A percentile compares a stretch with the other conserved stretches of the same genome.
Evolutionary conservation across 257 asterid species (phyloP).

Genomic region (Rhazya stricta): DNA sequence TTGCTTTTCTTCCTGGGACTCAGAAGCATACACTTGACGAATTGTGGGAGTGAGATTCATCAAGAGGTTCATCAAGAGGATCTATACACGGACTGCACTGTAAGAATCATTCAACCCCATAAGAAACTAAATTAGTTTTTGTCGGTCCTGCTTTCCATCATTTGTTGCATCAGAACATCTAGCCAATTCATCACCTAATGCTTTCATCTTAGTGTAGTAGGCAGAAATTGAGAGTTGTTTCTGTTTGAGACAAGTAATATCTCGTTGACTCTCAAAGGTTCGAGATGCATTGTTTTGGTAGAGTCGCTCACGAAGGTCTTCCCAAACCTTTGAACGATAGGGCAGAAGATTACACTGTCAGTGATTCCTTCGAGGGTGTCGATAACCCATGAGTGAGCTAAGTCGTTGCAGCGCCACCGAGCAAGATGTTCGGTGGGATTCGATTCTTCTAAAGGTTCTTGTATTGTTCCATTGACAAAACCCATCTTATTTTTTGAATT

Average conservation of each 20-base stretch:
- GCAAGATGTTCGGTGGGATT: background rate
- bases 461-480: background rate
- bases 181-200: background rate
- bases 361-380: background rate
- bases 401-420: background rate
- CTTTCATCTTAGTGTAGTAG: too few relatives aligned
- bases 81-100: background rate
- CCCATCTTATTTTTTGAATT: too few relatives aligned
- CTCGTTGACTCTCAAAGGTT: background rate
- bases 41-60: background rate
- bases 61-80: slow-evolving; percentile 6
- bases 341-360: background rate
- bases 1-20: background rate
- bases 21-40: background rate
- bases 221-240: background rate
- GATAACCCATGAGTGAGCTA: background rate
- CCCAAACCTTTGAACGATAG: background rate
- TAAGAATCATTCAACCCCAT: slow-evolving; percentile 9
- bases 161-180: background rate
- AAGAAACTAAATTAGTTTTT: background rate
- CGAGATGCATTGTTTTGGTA: slow-evolving; percentile 2
- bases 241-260: background rate
- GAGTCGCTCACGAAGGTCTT: background rate
- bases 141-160: background rate
- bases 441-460: background rate